These are phyloP conservation scores for Danielozyma ontarioensis DNA, from an alignment of 805 yeast genomes.

Conservation along the genomic window DNA sequence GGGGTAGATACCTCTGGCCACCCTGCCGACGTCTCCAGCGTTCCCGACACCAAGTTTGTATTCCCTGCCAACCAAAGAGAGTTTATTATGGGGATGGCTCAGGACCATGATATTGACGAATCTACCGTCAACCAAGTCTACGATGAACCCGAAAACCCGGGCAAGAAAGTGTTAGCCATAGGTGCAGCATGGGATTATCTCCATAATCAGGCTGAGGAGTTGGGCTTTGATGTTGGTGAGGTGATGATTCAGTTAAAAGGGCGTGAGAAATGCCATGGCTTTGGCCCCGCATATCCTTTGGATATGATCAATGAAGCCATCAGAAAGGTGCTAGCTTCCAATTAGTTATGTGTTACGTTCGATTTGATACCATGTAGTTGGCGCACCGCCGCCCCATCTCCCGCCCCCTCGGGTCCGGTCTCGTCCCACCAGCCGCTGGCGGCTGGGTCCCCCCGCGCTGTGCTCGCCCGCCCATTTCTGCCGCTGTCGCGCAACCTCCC, in stretches of 20 bases:
- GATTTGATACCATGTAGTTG: too few relatives aligned
- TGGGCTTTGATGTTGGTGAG: slow-evolving; percentile 50
- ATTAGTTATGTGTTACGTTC: not conserved
- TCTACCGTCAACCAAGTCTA: slow-evolving; percentile 25
- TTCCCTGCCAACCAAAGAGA: slow-evolving; percentile 33
- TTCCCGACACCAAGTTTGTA: slow-evolving; percentile 13
- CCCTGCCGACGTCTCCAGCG: not conserved
- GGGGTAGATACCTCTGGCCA: slow-evolving; percentile 7
- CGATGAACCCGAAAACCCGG: slow-evolving; percentile 31
- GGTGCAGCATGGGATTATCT: slow-evolving; percentile 85
- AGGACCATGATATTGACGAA: slow-evolving; percentile 17
- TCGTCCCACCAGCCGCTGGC: too few relatives aligned
- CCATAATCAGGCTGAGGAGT: slow-evolving; percentile 39
- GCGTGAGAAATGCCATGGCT: slow-evolving; percentile 71
- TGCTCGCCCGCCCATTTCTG: too few relatives aligned
- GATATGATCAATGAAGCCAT: slow-evolving; percentile 37
- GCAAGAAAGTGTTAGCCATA: slow-evolving; percentile 54
- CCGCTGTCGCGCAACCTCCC: too few relatives aligned
- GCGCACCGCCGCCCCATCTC: too few relatives aligned
- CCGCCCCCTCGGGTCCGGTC: too few relatives aligned
- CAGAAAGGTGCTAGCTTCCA: slow-evolving; percentile 4
- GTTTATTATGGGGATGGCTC: slow-evolving; percentile 25
- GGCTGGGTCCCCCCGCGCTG: too few relatives aligned
- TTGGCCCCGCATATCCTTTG: slow-evolving; percentile 64
- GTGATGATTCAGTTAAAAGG: slow-evolving; percentile 62